Evolutionary conservation across 1,139 yeast genomes (phyloP), one percentile per base, ranked within the genome.

Genomic region (Dujonia santamariae): DNA sequence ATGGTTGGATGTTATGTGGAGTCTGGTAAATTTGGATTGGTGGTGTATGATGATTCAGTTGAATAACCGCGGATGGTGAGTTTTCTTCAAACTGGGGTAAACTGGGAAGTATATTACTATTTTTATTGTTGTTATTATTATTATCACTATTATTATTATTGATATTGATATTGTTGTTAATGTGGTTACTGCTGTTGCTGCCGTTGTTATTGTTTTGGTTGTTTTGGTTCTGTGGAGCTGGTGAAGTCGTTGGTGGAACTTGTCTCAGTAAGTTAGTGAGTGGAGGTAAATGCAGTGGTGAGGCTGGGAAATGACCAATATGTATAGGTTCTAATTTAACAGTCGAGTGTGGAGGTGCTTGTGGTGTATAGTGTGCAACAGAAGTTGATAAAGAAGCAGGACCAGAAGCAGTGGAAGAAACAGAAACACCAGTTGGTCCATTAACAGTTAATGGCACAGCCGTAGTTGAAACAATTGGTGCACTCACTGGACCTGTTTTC

Each of bases 361-460:
- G 21, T 19, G 21, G 21, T 19, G 21, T 7, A 9, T 19, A 9
- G 21, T n/a, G n/a, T n/a, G n/a, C n/a, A n/a, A n/a, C 7, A n/a
- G 26, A 20, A 11, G 23, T 20, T 7, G 30, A 6, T 7, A 7
- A 28, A 19, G 25, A 28, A 14, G 30, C 26, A n/a, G 19, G 26
- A 27, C 11, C 30, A 27, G 30, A 7, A 7, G 30, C n/a, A 7
- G 30, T 27, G 30, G 30, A 8, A 20, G 23, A 20, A 11, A 20
- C 23, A 11, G 23, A 8, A 11, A 11, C 9, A 11, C 23, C 8
- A 8, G 23, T 11, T 20, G 23, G 9, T 20, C 23, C n/a, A n/a
- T n/a, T n/a, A n/a, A n/a, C n/a, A n/a, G n/a, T n/a, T n/a, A n/a
- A n/a, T n/a, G 22, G 22, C 22, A 7, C 9, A 11, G 22, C 9